phyloP scores from a whole-genome alignment of 257 asterid species.

The Hygrophila difformis region DNA sequence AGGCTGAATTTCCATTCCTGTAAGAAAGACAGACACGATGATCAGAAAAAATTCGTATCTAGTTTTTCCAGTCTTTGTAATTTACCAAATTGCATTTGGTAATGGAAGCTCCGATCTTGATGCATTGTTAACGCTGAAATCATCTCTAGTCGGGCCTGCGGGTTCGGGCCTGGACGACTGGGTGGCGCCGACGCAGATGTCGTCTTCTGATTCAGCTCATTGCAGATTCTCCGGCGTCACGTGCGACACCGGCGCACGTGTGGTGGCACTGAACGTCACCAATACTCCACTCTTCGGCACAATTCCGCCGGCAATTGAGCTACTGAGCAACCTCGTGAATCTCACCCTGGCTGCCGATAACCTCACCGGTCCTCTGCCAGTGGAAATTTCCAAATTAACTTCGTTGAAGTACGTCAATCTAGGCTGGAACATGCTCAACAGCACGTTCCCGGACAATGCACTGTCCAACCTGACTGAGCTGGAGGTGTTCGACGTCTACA shows the following conservation, averaged over 20 bases:
- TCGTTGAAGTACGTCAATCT: conserved; percentile 42
- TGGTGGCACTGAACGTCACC: conserved; percentile 40
- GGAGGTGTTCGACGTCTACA: conserved; percentile 54
- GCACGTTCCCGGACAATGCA: conserved; percentile 37
- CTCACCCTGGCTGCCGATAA: conserved; percentile 45
- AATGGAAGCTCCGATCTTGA: conserved; percentile 56
- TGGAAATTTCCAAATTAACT: conserved; percentile 37
- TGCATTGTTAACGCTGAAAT: conserved; percentile 43
- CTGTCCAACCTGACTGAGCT: conserved; percentile 31
- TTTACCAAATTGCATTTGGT: background rate
- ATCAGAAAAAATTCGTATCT: too few species aligned
- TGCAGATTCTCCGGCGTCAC: conserved; percentile 73
- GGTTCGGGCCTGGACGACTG: conserved; percentile 64
- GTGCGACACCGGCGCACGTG: conserved; percentile 45
- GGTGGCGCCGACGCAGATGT: conserved; percentile 26
- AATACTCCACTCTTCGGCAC: conserved; percentile 44
- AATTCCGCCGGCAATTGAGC: conserved; percentile 64
- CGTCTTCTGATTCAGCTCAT: conserved; percentile 29
- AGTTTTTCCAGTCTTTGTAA: too few species aligned
- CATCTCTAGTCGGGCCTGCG: conserved; percentile 42
- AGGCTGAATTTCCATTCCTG: too few species aligned
- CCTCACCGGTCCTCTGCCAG: conserved; percentile 62
- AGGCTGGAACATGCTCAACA: conserved; percentile 40
- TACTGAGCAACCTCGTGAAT: conserved; percentile 43
- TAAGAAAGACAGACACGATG: too few species aligned